Evolutionary conservation across 306 rosid genomes (phyloP).

Genomic region (Trifolium subterraneum): DNA sequence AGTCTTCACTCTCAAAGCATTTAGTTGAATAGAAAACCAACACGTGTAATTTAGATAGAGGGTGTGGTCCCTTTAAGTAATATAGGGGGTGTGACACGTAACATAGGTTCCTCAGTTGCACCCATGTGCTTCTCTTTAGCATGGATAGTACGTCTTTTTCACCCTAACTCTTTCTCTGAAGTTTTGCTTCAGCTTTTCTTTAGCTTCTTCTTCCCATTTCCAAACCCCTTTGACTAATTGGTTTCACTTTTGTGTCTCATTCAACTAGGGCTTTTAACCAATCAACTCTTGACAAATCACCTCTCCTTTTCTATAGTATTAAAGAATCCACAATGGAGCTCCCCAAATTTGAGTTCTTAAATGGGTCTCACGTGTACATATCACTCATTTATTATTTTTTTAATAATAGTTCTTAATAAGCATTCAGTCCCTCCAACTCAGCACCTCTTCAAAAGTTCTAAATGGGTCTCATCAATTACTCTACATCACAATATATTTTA

Average conservation of each 20-base stretch:
- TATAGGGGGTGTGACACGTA: slow-evolving; percentile 76
- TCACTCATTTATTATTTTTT: too few relatives aligned
- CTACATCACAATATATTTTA: too few relatives aligned
- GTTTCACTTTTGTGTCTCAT: slow-evolving; percentile 19
- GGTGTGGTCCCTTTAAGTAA: slow-evolving; percentile 56
- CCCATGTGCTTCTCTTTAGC: slow-evolving; percentile 68
- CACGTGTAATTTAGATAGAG: slow-evolving; percentile 57
- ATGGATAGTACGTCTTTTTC: slow-evolving; percentile 35
- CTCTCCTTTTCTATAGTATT: too few relatives aligned
- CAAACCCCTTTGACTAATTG: slow-evolving; percentile 36
- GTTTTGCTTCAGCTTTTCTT: slow-evolving; percentile 1
- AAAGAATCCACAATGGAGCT: too few relatives aligned
- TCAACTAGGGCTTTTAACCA: not conserved
- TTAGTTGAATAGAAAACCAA: slow-evolving; percentile 3
- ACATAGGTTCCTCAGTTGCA: slow-evolving; percentile 42
- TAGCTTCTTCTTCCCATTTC: not conserved
- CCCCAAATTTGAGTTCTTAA: too few relatives aligned
- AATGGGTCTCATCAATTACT: too few relatives aligned
- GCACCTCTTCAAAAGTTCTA: too few relatives aligned
- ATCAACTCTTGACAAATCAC: not conserved
- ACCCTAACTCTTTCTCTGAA: not conserved
- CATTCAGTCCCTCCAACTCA: too few relatives aligned
- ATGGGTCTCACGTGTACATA: too few relatives aligned
- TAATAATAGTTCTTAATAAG: too few relatives aligned
- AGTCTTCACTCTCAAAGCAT: not conserved